A percentile compares a stretch with the other conserved stretches of the same genome.
phyloP scores from a whole-genome alignment of 2,329 filamentous ascomycete genomes.

The Biscogniauxia sp. region DNA sequence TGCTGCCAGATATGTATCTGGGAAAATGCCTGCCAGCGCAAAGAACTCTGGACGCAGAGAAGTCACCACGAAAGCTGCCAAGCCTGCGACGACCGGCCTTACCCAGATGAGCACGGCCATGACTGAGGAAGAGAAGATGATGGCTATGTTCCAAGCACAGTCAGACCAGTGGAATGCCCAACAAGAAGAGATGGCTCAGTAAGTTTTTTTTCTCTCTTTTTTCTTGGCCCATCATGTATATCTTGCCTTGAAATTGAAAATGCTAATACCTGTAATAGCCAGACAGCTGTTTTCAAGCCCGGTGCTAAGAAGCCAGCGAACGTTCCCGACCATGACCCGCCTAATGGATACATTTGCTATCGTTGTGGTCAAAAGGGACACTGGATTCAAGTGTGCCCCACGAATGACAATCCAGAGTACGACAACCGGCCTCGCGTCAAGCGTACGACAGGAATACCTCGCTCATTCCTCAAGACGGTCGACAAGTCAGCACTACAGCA shows the following conservation, averaged over 20 bases:
- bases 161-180: conserved; percentile 91
- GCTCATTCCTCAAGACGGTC: conserved; percentile 91
- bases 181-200: conserved; percentile 89
- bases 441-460: conserved; percentile 93
- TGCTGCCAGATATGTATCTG: conserved; percentile 91
- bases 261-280: conserved; percentile 38
- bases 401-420: conserved; percentile 96
- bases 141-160: conserved; percentile 86
- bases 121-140: conserved; percentile 92
- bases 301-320: conserved; percentile 66
- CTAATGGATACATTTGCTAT: conserved; percentile 93
- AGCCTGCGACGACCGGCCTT: conserved; percentile 56
- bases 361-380: conserved; percentile 97
- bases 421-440: conserved; percentile 92
- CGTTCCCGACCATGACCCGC: conserved; percentile 89
- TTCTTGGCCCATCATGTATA: no score
- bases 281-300: conserved; percentile 61
- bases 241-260: neutral
- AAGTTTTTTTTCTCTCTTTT: conserved; percentile 33
- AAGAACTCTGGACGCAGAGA: conserved; percentile 74
- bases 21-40: conserved; percentile 88
- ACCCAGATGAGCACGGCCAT: conserved; percentile 72
- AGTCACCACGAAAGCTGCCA: conserved; percentile 57
- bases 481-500: conserved; percentile 82
- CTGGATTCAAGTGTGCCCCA: conserved; percentile 97